A percentile compares a stretch with the other conserved stretches of the same genome.
Conservation (phyloP, 495 filamentous ascomycete genomes). For the Daldinia concentrica region DNA sequence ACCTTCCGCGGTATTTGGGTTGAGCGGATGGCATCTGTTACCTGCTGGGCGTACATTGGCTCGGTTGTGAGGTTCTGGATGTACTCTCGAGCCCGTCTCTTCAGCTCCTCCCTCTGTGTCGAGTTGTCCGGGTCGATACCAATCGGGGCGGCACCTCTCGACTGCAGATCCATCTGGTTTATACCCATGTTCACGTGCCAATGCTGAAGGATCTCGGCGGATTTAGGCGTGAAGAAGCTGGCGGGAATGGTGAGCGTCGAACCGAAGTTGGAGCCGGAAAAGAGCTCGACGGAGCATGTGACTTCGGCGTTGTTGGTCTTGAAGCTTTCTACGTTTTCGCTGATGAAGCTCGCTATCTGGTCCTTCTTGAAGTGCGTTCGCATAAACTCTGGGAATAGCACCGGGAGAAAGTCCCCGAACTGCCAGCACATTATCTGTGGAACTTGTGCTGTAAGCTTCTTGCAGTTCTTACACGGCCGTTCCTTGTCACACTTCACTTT, state of each 20-base stretch:
- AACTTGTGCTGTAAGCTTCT: slow-evolving; percentile 53
- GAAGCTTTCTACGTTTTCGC: slow-evolving; percentile 54
- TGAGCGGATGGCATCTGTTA: slow-evolving; percentile 53
- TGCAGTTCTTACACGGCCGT: slow-evolving; percentile 59
- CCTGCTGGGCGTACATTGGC: slow-evolving; percentile 53
- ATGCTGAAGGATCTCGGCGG: slow-evolving; percentile 56
- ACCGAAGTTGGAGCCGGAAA: slow-evolving; percentile 52
- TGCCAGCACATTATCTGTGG: slow-evolving; percentile 59
- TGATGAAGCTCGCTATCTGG: slow-evolving; percentile 54
- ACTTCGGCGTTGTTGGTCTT: slow-evolving; percentile 46
- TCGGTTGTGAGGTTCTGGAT: slow-evolving; percentile 55
- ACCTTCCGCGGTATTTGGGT: slow-evolving; percentile 55
- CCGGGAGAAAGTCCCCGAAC: slow-evolving; percentile 55
- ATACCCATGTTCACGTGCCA: slow-evolving; percentile 49
- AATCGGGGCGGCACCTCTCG: slow-evolving; percentile 52
- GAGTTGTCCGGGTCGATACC: slow-evolving; percentile 52
- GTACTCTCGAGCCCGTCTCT: slow-evolving; percentile 52
- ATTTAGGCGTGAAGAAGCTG: slow-evolving; percentile 58
- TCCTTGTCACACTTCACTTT: slow-evolving; percentile 59
- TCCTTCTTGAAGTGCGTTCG: slow-evolving; percentile 56
- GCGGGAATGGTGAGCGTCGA: slow-evolving; percentile 52
- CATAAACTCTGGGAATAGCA: slow-evolving; percentile 61
- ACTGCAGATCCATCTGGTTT: slow-evolving; percentile 50
- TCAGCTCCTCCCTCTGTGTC: slow-evolving; percentile 52
- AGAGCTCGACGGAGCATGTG: slow-evolving; percentile 54